These are phyloP conservation scores for Pyracantha coccinea DNA, from an alignment of 331 rosid genomes.

Conservation along the genomic window DNA sequence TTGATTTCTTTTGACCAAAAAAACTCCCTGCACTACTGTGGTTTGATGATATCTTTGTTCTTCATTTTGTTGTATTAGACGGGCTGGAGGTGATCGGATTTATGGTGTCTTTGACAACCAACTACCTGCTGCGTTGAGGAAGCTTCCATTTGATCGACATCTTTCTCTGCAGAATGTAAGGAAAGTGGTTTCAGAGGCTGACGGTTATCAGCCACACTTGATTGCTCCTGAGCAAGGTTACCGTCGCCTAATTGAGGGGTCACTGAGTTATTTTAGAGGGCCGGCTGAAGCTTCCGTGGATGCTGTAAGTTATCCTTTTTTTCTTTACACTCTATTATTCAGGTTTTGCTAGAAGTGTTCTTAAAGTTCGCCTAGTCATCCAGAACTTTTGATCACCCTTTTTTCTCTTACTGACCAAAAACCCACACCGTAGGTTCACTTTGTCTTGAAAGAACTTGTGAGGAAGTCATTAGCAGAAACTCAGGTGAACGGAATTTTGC, in stretches of 20 bases:
- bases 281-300: constrained; percentile 99
- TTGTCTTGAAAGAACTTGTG: constrained; percentile 87
- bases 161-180: constrained; percentile 79
- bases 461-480: constrained; percentile 92
- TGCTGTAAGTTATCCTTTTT: constrained; percentile 51
- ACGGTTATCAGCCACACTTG: constrained; percentile 98
- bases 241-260: constrained; percentile 76
- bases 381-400: neutral
- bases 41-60: neutral
- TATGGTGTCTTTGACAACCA: constrained; percentile 93
- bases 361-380: neutral
- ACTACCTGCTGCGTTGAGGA: constrained; percentile 93
- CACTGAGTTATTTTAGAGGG: constrained; percentile 80
- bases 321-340: neutral
- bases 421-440: constrained; percentile 56
- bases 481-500: constrained; percentile 42
- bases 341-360: neutral
- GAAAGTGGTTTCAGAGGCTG: constrained; percentile 93
- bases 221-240: constrained; percentile 99
- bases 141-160: constrained; percentile 96
- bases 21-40: neutral
- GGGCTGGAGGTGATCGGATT: constrained; percentile 93
- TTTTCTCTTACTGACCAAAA: neutral
- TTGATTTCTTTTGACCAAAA: neutral
- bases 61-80: constrained; percentile 34